Conservation (phyloP, 352 stramenopile species). For the Phytopythium helicoides region DNA sequence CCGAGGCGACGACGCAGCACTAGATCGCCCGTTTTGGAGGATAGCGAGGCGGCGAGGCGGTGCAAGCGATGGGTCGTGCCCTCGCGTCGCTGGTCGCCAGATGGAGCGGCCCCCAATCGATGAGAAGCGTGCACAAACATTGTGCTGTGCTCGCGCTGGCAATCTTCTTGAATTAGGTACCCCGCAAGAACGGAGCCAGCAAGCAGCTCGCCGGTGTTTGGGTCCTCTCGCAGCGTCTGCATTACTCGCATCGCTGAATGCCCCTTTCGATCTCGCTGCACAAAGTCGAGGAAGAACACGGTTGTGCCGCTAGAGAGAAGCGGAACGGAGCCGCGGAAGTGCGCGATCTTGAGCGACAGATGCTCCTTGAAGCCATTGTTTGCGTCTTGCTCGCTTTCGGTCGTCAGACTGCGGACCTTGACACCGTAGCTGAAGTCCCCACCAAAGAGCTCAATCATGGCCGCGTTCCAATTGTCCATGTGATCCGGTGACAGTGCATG, state of each 20-base stretch:
- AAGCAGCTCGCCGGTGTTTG: not conserved
- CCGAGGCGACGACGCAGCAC: slow-evolving; percentile 18
- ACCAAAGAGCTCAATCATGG: slow-evolving; percentile 24
- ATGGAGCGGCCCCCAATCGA: not conserved
- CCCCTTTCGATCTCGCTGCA: slow-evolving; percentile 5
- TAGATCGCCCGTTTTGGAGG: slow-evolving; percentile 13
- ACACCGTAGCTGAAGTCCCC: slow-evolving; percentile 16
- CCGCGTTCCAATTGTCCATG: slow-evolving; percentile 26
- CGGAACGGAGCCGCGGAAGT: slow-evolving; percentile 13
- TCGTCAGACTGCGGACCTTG: slow-evolving; percentile 16
- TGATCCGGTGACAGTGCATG: slow-evolving; percentile 15
- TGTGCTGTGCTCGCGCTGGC: slow-evolving; percentile 9
- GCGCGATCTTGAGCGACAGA: slow-evolving; percentile 18
- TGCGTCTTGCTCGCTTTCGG: not conserved
- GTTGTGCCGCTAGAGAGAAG: slow-evolving; percentile 15
- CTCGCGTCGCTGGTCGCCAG: slow-evolving; percentile 3
- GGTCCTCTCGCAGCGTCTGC: slow-evolving; percentile 11
- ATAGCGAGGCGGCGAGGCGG: slow-evolving; percentile 4
- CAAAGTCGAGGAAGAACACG: slow-evolving; percentile 19
- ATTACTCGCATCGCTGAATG: slow-evolving; percentile 12
- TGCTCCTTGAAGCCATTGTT: slow-evolving; percentile 1
- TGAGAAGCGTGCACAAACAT: slow-evolving; percentile 19
- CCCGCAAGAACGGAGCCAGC: slow-evolving; percentile 11
- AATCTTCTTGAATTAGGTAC: slow-evolving; percentile 20
- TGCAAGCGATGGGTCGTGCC: slow-evolving; percentile 12